Evolutionary conservation across 768 basidiomycete species (phyloP), one percentile per base, ranked within the genome.

Genomic region (Panaeolus cyanescens): DNA sequence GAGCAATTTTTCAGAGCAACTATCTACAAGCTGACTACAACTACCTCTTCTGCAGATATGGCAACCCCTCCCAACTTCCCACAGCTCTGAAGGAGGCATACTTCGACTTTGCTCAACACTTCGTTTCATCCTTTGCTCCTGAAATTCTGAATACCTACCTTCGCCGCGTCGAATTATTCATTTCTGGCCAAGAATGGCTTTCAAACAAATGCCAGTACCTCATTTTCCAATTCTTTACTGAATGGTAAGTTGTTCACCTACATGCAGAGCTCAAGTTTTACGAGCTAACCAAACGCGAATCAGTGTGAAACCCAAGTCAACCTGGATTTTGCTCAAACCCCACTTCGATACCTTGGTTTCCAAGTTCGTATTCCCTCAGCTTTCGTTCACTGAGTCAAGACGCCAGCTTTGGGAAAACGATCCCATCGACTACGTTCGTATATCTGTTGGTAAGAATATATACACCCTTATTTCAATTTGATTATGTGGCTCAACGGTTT

Each of bases 281-380:
- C 4, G 31, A 19, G 9, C 57, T 61, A 15, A 57, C 53, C 4
- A n/a, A 13, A 5, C 4, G 55, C 34, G 22, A 50, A 59, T 6
- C 56, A 96, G 94, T 67, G 86, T 96, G 66, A 96, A 96, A 76
- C 95, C 95, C 13, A 94, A 93, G 69, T 85, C 92, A n/a, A 96
- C 93, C 4, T 96, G 94, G 93, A 76, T 80, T 3, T 81, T 92
- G 34, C 83, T 96, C 70, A 95, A 95, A 73, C 93, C 93, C 20
- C 94, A 93, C 67, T 85, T 91, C 34, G 82, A 91, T 70, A 85
- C 76, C 2, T 83, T 96, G 4, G 84, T 95, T n/a, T 86, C 89
- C 8, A 82, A 79, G 34, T 94, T 95, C 67, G 87, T 91, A 19
- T 96, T 95, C 81, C 93, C 95, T 31, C 90, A 92, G 68, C 83